Evolutionary conservation across 805 yeast genomes (phyloP), one percentile per base, ranked within the genome.

Genomic region (Candida boleticola): DNA sequence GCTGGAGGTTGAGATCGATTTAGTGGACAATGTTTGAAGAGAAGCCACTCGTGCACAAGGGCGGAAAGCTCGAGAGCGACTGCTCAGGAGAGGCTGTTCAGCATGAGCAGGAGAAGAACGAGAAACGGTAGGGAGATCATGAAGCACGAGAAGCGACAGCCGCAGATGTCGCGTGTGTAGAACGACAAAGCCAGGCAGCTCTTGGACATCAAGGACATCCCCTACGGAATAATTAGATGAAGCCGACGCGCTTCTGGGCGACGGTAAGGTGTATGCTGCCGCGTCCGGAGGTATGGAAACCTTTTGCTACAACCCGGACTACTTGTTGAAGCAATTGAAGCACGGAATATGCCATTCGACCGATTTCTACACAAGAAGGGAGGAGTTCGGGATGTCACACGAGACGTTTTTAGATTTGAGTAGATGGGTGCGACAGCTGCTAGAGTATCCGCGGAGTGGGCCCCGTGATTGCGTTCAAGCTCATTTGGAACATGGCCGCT

Each of bases 271-370:
- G 0, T 93, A 83, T 59, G 99, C 96, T 6, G 96, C 98, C 2
- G 99, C 97, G 1, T 85, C 96, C 4, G 99, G 93, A 61, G 99
- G 93, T 79, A 93, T 93, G 99, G 99, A 93, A 65, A 93, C 99
- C 1, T 63, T 93, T 42, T 93, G 98, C 57, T 93, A 92, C 59
- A 83, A 80, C 42, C 87, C 98, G 1, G 93, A 96, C 4, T 80
- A 68, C 45, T 66, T 93, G 41, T 71, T 93, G 46, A 77, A 99
- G 51, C 96, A 93, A 60, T 74, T 93, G 99, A 93, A 58, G 92
- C 95, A 23, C 77, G 95, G 54, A 93, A 93, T 61, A 79, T 87
- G 61, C 97, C 97, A 10, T 83, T 93, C 38, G 88, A 87, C 48
- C 97, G 93, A 59, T 82, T 88, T 41, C 75, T 80, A 45, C 78